Evolutionary conservation across 2,329 filamentous ascomycete genomes (phyloP).

Genomic region (Diplodia sapinea): DNA sequence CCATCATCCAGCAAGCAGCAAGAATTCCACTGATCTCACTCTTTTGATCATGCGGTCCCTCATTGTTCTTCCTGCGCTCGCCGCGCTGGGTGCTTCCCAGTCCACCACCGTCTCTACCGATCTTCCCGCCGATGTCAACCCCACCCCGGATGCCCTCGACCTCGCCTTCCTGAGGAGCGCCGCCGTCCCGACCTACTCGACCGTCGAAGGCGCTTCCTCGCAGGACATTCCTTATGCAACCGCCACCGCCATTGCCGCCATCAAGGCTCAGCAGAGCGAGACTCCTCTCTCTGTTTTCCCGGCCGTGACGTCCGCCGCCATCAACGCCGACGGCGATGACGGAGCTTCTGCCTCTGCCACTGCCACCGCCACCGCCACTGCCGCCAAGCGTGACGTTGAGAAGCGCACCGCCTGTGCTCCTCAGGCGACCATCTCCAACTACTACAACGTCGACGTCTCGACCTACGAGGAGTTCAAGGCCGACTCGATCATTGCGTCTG

Average conservation of each 20-base stretch:
- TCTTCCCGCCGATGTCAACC: constrained; percentile 17
- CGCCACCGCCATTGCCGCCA: constrained; percentile 29
- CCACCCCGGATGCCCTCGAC: constrained; percentile 31
- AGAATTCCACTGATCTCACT: background rate
- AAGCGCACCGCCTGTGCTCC: constrained; percentile 31
- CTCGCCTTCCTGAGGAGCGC: constrained; percentile 29
- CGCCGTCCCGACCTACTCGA: constrained; percentile 32
- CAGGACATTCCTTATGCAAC: constrained; percentile 28
- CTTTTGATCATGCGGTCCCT: constrained; percentile 1
- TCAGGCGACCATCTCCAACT: constrained; percentile 29
- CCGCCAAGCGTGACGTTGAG: constrained; percentile 31
- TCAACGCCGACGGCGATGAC: constrained; percentile 31
- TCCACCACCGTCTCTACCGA: constrained; percentile 1
- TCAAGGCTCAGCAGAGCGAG: constrained; percentile 13
- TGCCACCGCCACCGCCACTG: constrained; percentile 16
- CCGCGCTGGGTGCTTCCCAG: constrained; percentile 18
- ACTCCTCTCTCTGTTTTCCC: constrained; percentile 31
- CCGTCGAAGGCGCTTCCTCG: constrained; percentile 19
- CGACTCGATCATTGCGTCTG: background rate
- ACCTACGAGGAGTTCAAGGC: constrained; percentile 1
- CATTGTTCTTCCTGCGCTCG: constrained; percentile 17
- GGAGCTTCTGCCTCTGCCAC: background rate
- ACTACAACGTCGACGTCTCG: constrained; percentile 10
- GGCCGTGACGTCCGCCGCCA: constrained; percentile 24
- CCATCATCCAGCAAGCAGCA: constrained; percentile 1